Percentiles rank a stretch among this genome's conserved stretches.
Evolutionary conservation across 306 rosid genomes (phyloP).

Genomic region (Lagenaria siceraria): DNA sequence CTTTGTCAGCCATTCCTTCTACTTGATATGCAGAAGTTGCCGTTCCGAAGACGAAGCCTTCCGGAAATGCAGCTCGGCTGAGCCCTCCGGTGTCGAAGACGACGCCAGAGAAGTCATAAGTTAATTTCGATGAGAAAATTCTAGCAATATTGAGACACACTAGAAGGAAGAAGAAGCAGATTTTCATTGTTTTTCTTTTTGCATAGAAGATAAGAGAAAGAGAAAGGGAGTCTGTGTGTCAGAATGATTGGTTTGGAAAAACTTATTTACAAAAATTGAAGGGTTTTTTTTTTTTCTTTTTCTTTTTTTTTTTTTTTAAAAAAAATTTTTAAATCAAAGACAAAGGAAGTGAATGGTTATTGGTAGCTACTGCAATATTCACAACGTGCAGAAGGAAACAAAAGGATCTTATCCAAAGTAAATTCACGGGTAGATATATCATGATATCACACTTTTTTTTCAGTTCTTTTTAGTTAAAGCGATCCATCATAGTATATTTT

Average conservation of each 20-base stretch:
- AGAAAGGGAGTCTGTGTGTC: not conserved
- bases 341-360: not conserved
- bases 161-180: not conserved
- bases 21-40: constrained; percentile 5
- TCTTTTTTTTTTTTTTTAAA: too few relatives aligned
- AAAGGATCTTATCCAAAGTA: not conserved
- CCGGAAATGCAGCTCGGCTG: not conserved
- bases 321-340: not conserved
- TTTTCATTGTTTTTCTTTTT: not conserved
- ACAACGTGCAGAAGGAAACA: not conserved
- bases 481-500: too few relatives aligned
- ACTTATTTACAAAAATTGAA: not conserved
- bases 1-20: not conserved
- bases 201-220: not conserved
- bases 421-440: not conserved
- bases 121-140: not conserved
- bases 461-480: too few relatives aligned
- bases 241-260: not conserved
- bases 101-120: not conserved
- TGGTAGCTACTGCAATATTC: not conserved
- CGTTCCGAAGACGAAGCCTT: not conserved
- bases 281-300: too few relatives aligned
- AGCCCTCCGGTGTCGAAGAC: not conserved
- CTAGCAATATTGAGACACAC: not conserved
- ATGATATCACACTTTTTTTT: too few relatives aligned